phyloP scores from a whole-genome alignment of 1,284 basidiomycete genomes.

The Sporisorium scitamineum region DNA sequence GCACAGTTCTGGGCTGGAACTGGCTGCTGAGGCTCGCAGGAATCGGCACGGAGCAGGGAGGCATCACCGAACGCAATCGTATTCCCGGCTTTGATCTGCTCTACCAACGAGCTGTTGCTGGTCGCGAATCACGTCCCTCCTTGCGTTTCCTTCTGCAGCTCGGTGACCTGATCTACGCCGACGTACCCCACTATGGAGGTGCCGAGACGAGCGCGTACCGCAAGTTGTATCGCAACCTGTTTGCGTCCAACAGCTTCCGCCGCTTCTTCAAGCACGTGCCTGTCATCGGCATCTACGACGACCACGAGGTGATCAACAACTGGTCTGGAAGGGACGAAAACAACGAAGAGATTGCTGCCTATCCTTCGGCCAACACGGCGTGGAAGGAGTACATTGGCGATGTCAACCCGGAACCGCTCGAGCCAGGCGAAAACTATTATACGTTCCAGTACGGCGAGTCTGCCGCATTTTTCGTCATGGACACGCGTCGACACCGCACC shows the following conservation, averaged over 20 bases:
- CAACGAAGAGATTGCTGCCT: conserved; percentile 72
- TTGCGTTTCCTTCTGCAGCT: conserved; percentile 69
- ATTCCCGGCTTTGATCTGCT: conserved; percentile 80
- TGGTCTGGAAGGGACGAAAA: conserved; percentile 74
- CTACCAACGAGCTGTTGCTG: conserved; percentile 66
- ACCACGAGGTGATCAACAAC: conserved; percentile 68
- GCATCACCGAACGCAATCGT: conserved; percentile 68
- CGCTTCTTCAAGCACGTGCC: conserved; percentile 64
- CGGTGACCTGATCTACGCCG: conserved; percentile 79
- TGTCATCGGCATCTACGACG: conserved; percentile 67
- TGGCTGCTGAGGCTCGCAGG: conserved; percentile 56
- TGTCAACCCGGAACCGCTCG: conserved; percentile 75
- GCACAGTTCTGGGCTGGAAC: conserved; percentile 68
- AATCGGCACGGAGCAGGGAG: conserved; percentile 56
- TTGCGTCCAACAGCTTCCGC: conserved; percentile 63
- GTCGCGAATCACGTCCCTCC: conserved; percentile 55
- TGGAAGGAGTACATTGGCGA: conserved; percentile 78
- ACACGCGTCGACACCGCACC: conserved; percentile 79
- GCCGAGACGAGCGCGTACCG: conserved; percentile 54
- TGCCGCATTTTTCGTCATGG: conserved; percentile 81
- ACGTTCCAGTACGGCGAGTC: conserved; percentile 64
- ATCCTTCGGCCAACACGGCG: conserved; percentile 75
- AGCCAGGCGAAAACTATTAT: conserved; percentile 75
- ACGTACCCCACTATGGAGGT: conserved; percentile 74
- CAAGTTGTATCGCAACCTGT: conserved; percentile 67